A percentile compares a stretch with the other conserved stretches of the same genome.
phyloP scores from a whole-genome alignment of 768 basidiomycete genomes.

The Termitomyces sp. region DNA sequence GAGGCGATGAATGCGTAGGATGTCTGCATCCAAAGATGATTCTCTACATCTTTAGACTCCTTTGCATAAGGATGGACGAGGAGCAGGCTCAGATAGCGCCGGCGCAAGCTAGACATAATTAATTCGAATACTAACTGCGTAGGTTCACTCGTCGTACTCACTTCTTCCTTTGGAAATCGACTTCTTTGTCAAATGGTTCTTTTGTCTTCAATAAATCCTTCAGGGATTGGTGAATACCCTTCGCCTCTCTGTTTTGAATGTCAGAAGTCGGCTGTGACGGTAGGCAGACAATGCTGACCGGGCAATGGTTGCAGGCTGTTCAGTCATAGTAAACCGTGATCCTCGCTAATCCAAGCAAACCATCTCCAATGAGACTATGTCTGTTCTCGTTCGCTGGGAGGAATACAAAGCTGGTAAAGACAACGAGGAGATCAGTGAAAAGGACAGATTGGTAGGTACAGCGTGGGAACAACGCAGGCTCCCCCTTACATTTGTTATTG shows the following conservation, averaged over 20 bases:
- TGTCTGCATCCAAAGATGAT: conserved; percentile 89
- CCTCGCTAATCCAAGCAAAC: conserved; percentile 18
- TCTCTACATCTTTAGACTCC: conserved; percentile 77
- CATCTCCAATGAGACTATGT: conserved; percentile 23
- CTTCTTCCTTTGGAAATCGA: conserved; percentile 85
- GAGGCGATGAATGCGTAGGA: conserved; percentile 78
- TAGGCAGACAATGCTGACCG: conserved; percentile 27
- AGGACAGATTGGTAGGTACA: conserved; percentile 9
- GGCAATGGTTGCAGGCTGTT: conserved; percentile 37
- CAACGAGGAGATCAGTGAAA: conserved; percentile 11
- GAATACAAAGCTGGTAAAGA: background rate
- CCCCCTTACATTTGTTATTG: background rate
- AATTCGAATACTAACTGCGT: conserved; percentile 11
- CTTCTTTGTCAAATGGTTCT: conserved; percentile 79
- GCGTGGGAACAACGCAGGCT: conserved; percentile 17
- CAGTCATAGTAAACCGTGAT: conserved; percentile 31
- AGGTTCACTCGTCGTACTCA: conserved; percentile 32
- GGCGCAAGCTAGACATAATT: conserved; percentile 48
- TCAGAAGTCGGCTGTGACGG: conserved; percentile 12
- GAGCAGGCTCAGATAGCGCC: conserved; percentile 63
- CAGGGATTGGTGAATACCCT: conserved; percentile 63
- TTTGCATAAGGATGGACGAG: conserved; percentile 62
- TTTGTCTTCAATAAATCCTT: conserved; percentile 70
- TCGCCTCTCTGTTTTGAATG: conserved; percentile 62
- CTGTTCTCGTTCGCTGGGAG: conserved; percentile 4